Conservation (phyloP, 352 stramenopile species). For the Pythium phragmitis region DNA sequence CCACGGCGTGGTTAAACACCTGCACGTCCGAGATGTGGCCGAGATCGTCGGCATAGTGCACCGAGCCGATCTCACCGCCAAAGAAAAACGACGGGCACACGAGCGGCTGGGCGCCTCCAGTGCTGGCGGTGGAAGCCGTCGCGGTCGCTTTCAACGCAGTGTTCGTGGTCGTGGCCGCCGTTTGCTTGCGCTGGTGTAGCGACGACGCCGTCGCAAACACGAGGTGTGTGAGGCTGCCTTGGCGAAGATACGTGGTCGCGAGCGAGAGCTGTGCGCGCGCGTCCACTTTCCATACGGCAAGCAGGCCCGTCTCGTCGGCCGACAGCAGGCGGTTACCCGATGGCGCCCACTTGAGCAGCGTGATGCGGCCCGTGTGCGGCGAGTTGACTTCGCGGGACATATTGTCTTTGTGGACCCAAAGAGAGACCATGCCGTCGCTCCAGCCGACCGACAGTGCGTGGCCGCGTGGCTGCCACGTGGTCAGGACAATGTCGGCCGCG, state of each 20-base stretch:
- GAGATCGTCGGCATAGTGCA: conserved; percentile 92
- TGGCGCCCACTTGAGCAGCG: conserved; percentile 85
- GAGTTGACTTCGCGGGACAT: conserved; percentile 76
- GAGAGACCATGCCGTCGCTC: conserved; percentile 83
- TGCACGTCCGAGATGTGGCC: conserved; percentile 92
- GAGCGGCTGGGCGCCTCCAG: conserved; percentile 25
- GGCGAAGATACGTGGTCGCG: conserved; percentile 81
- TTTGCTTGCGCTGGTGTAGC: conserved; percentile 10
- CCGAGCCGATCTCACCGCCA: conserved; percentile 85
- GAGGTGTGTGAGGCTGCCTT: conserved; percentile 85
- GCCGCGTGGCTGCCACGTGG: conserved; percentile 87
- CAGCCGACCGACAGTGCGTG: conserved; percentile 78
- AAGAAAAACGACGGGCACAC: conserved; percentile 91
- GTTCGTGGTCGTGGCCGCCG: no score
- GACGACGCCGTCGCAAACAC: conserved; percentile 71
- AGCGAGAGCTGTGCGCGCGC: conserved; percentile 70
- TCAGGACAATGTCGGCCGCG: conserved; percentile 66
- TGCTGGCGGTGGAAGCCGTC: neutral
- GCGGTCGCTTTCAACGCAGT: no score
- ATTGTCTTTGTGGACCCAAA: conserved; percentile 82
- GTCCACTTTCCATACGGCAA: conserved; percentile 88
- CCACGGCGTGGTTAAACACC: conserved; percentile 80
- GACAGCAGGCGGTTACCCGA: conserved; percentile 87
- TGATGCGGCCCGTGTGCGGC: conserved; percentile 75
- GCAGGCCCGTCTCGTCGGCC: conserved; percentile 82